Evolutionary conservation across 2,329 filamentous ascomycete species (phyloP).

Genomic region (Pseudocercospora fuligena): DNA sequence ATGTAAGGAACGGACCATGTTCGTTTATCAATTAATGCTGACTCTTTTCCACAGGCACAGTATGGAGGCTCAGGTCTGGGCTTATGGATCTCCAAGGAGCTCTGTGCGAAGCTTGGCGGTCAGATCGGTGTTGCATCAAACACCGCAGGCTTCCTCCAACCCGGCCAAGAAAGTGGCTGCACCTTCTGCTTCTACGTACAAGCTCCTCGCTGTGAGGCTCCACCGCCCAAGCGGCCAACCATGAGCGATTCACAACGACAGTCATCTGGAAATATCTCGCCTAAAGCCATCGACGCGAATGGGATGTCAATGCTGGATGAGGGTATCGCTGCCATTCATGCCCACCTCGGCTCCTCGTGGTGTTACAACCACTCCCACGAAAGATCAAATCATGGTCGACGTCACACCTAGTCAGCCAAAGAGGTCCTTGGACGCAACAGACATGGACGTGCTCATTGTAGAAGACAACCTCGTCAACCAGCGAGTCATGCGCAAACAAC

Average conservation of each 20-base stretch:
- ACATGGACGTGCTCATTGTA: constrained; percentile 30
- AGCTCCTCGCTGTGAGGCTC: constrained; percentile 58
- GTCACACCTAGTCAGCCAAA: not conserved
- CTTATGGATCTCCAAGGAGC: constrained; percentile 68
- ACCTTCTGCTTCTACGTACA: constrained; percentile 70
- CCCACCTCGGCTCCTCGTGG: not conserved
- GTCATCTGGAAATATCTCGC: constrained; percentile 61
- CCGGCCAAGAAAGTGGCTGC: constrained; percentile 58
- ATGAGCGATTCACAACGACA: not conserved
- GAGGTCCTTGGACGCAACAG: not conserved
- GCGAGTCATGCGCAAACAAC: constrained; percentile 33
- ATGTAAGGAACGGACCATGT: constrained; percentile 38
- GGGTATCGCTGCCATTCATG: not conserved
- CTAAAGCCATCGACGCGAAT: constrained; percentile 49
- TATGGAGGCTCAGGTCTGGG: constrained; percentile 74
- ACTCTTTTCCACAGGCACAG: constrained; percentile 50
- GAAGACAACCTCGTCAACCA: constrained; percentile 45
- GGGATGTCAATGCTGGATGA: not conserved
- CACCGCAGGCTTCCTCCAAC: constrained; percentile 24
- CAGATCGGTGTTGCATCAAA: constrained; percentile 68
- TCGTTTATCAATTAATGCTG: too few species aligned
- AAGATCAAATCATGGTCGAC: not conserved
- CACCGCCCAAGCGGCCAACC: constrained; percentile 24
- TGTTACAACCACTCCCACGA: not conserved
- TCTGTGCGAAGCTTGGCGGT: constrained; percentile 71